Evolutionary conservation across 2,329 filamentous ascomycete genomes (phyloP).

Genomic region (Fusarium sp.): DNA sequence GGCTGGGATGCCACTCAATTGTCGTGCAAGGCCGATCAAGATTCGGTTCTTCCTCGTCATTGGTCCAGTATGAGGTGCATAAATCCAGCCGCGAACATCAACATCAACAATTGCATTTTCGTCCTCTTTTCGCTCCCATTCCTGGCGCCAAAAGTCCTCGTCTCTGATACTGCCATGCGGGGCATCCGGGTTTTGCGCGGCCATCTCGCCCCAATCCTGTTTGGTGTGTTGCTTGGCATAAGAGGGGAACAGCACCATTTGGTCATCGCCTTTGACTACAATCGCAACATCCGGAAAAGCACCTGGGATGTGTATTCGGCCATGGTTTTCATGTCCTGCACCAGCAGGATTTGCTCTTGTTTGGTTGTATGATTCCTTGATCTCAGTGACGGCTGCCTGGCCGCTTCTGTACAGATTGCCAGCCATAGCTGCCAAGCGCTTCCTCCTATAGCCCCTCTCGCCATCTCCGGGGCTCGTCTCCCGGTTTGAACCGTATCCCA

Average conservation of each 20-base stretch:
- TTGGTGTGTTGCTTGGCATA: conserved; percentile 82
- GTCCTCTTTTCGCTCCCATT: conserved; percentile 84
- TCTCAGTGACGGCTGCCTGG: conserved; percentile 67
- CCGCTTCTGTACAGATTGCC: conserved; percentile 68
- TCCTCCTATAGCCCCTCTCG: conserved; percentile 78
- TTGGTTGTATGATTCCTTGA: conserved; percentile 69
- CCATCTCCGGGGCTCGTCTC: conserved; percentile 48
- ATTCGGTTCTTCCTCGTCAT: conserved; percentile 89
- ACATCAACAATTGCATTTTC: conserved; percentile 91
- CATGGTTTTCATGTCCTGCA: conserved; percentile 45
- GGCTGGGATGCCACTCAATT: conserved; percentile 86
- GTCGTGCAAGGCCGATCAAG: conserved; percentile 85
- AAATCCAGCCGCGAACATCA: conserved; percentile 96
- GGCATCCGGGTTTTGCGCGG: conserved; percentile 45
- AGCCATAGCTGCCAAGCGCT: conserved; percentile 77
- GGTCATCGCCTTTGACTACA: conserved; percentile 81
- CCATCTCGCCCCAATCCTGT: conserved; percentile 52
- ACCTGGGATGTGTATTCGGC: conserved; percentile 69
- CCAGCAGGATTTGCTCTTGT: conserved; percentile 56
- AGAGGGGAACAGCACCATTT: conserved; percentile 95
- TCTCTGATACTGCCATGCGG: conserved; percentile 63
- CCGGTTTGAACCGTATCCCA: conserved; percentile 49
- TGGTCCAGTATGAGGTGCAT: conserved; percentile 84
- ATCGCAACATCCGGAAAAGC: conserved; percentile 89
- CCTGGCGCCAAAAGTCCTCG: conserved; percentile 78